phyloP scores from a whole-genome alignment of 768 basidiomycete genomes.

The Tylopilus balloui region DNA sequence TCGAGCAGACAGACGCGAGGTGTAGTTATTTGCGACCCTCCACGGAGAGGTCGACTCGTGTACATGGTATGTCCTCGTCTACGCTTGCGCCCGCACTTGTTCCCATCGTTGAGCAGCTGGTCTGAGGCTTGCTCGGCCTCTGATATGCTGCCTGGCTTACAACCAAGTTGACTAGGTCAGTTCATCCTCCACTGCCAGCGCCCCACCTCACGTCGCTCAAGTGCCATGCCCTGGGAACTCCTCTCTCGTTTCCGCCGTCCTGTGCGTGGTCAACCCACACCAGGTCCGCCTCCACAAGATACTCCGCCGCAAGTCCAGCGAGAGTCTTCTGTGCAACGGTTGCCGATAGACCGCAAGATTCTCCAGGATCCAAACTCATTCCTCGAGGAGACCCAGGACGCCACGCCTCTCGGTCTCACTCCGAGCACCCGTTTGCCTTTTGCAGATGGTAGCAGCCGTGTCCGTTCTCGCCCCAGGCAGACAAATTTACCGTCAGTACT shows the following conservation, averaged over 20 bases:
- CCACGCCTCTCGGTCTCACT: constrained; percentile 21
- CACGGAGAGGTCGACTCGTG: constrained; percentile 19
- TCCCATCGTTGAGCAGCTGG: not conserved
- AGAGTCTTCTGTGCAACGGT: not conserved
- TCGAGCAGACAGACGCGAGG: not conserved
- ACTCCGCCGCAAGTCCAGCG: not conserved
- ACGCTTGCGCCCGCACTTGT: not conserved
- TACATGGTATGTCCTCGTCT: not conserved
- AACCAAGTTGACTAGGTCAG: constrained; percentile 1
- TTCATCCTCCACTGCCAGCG: not conserved
- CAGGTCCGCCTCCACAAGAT: constrained; percentile 12
- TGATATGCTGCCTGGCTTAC: constrained; percentile 5
- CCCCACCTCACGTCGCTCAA: not conserved
- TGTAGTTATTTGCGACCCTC: constrained; percentile 21
- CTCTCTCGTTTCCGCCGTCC: constrained; percentile 32
- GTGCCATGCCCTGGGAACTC: constrained; percentile 26
- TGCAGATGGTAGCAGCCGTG: constrained; percentile 1
- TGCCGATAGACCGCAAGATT: constrained; percentile 26
- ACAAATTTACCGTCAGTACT: not conserved
- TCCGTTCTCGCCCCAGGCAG: constrained; percentile 5
- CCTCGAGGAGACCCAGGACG: constrained; percentile 17
- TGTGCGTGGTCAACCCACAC: constrained; percentile 20
- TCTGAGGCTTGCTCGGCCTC: constrained; percentile 4
- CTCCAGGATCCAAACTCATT: constrained; percentile 30
- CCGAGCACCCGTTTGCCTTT: constrained; percentile 26